Conservation (phyloP, 2,329 filamentous ascomycete genomes). For the Sarocladium brachiariae region DNA sequence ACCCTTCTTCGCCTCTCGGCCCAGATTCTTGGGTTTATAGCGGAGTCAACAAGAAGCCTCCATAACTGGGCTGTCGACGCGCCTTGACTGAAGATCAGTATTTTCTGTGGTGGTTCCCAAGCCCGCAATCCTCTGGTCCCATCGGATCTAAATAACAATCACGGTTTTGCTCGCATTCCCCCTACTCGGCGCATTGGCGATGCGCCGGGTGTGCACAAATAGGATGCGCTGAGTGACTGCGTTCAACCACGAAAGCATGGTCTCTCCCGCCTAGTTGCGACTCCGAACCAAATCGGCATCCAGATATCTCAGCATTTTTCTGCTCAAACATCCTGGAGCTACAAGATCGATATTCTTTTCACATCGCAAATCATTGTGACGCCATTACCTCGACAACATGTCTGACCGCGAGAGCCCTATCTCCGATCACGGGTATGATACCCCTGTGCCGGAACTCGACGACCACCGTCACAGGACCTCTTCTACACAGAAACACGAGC, state of each 20-base stretch:
- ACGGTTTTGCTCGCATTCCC: slow-evolving; percentile 22
- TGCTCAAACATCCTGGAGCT: too few species aligned
- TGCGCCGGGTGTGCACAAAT: slow-evolving; percentile 11
- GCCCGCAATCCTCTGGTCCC: slow-evolving; percentile 1
- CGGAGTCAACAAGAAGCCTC: slow-evolving; percentile 95
- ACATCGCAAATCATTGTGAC: not conserved
- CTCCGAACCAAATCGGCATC: not conserved
- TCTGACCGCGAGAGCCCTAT: slow-evolving; percentile 53
- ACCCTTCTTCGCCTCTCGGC: slow-evolving; percentile 82
- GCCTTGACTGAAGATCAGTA: too few species aligned
- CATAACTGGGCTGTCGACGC: slow-evolving; percentile 59
- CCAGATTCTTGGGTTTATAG: slow-evolving; percentile 89
- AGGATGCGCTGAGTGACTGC: slow-evolving; percentile 1
- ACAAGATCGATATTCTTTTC: too few species aligned
- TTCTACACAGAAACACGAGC: slow-evolving; percentile 53
- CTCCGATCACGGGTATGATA: slow-evolving; percentile 59
- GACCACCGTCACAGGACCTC: slow-evolving; percentile 70
- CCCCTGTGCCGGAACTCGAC: slow-evolving; percentile 74
- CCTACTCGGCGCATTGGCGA: slow-evolving; percentile 12
- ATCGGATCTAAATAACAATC: not conserved
- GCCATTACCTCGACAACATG: slow-evolving; percentile 37
- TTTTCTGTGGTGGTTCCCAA: slow-evolving; percentile 11
- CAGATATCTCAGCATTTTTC: not conserved
- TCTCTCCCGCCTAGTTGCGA: not conserved
- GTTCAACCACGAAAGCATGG: slow-evolving; percentile 1